A percentile compares a stretch with the other conserved stretches of the same genome.
phyloP scores from a whole-genome alignment of 2,329 filamentous ascomycete genomes.

The Pseudogymnoascus sp. region DNA sequence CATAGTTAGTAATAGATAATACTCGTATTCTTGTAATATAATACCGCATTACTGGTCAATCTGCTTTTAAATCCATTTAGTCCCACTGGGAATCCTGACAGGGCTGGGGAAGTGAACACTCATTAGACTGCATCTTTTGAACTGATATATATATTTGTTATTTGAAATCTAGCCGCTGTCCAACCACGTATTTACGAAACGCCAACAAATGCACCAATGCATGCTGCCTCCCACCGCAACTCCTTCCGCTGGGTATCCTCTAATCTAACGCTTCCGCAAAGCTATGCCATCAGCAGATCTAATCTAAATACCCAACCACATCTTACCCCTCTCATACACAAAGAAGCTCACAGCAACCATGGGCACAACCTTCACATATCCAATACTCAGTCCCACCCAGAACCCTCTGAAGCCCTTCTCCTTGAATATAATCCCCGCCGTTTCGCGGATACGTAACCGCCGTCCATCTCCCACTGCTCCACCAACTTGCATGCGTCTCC shows the following conservation, averaged over 20 bases:
- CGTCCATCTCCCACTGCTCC: conserved; percentile 89
- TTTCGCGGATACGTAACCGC: conserved; percentile 71
- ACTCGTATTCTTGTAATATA: conserved; percentile 1
- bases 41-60: background rate
- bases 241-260: conserved; percentile 1
- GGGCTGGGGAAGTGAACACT: background rate
- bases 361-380: conserved; percentile 89
- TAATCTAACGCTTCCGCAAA: background rate
- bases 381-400: conserved; percentile 88
- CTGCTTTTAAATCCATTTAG: background rate
- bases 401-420: conserved; percentile 77
- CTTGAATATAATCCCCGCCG: conserved; percentile 63
- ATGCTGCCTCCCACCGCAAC: background rate
- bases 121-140: background rate
- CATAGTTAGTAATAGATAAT: conserved; percentile 2
- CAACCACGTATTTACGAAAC: background rate
- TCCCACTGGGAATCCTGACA: background rate
- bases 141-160: background rate
- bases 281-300: conserved; percentile 3
- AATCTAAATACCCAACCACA: conserved; percentile 55
- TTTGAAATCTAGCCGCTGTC: background rate
- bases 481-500: conserved; percentile 91
- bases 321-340: conserved; percentile 59
- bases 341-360: conserved; percentile 70
- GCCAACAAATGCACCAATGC: conserved; percentile 7